Conservation (phyloP, 495 filamentous ascomycete genomes). For the Trichocladium uniseriatum region DNA sequence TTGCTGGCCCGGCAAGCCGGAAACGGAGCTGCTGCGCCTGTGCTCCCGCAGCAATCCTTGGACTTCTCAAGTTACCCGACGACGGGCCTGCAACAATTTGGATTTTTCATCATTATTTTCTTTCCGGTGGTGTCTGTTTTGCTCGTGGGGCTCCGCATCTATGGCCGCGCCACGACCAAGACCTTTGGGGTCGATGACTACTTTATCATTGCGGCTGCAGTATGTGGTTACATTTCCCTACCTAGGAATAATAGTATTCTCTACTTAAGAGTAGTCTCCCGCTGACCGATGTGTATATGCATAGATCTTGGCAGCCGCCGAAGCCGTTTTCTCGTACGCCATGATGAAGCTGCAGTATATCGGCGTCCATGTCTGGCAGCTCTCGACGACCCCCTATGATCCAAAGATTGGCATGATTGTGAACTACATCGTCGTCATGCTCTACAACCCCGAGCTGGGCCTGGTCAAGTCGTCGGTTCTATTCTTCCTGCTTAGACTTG, state of each 20-base stretch:
- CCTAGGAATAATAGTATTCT: no score
- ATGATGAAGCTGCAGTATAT: constrained; percentile 12
- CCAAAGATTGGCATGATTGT: constrained; percentile 1
- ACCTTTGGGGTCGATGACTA: constrained; percentile 5
- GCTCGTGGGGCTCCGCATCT: constrained; percentile 20
- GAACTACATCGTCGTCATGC: constrained; percentile 16
- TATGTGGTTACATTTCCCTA: background rate
- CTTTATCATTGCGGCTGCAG: constrained; percentile 6
- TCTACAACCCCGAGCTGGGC: constrained; percentile 28
- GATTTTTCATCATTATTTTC: constrained; percentile 22
- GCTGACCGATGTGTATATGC: background rate
- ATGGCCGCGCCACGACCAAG: constrained; percentile 21
- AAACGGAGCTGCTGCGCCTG: background rate
- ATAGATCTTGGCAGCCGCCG: constrained; percentile 5
- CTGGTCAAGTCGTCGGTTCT: constrained; percentile 45
- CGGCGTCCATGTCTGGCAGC: constrained; percentile 8
- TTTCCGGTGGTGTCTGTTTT: constrained; percentile 19
- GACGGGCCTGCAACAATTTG: constrained; percentile 22
- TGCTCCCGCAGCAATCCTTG: constrained; percentile 1
- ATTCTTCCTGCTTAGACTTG: constrained; percentile 42
- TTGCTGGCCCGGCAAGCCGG: constrained; percentile 3
- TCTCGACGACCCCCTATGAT: background rate
- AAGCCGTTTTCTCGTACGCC: constrained; percentile 10
- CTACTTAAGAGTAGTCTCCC: no score
- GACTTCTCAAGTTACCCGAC: constrained; percentile 16